These are phyloP conservation scores for Roridomyces roridus DNA, from an alignment of 768 basidiomycete genomes.

Conservation along the genomic window DNA sequence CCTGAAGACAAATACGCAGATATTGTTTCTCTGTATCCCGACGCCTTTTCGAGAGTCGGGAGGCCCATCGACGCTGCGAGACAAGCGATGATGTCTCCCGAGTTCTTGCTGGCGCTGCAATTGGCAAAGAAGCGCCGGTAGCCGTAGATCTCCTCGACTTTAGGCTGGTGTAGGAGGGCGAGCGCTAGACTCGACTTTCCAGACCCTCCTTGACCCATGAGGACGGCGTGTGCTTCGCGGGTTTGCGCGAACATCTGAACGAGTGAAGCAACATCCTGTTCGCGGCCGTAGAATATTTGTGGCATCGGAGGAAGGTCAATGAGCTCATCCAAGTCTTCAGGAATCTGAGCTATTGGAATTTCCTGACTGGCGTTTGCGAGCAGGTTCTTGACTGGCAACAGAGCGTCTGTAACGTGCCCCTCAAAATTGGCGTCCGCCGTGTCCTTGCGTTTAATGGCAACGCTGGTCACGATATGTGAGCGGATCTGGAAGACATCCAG, in stretches of 20 bases:
- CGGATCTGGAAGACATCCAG: slow-evolving; percentile 24
- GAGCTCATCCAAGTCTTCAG: neutral
- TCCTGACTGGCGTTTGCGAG: slow-evolving; percentile 1
- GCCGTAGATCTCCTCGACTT: slow-evolving; percentile 3
- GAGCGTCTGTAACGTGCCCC: neutral
- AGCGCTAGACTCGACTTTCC: slow-evolving; percentile 19
- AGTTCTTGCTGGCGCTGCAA: slow-evolving; percentile 1
- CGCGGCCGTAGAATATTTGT: slow-evolving; percentile 24
- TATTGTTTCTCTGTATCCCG: slow-evolving; percentile 12
- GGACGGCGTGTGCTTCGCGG: slow-evolving; percentile 12
- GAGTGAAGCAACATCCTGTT: slow-evolving; percentile 19
- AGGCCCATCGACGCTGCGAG: slow-evolving; percentile 10
- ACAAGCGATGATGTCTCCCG: slow-evolving; percentile 3
- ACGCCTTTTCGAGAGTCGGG: neutral
- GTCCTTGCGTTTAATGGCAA: slow-evolving; percentile 14
- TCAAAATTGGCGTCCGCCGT: slow-evolving; percentile 15
- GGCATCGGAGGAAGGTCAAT: slow-evolving; percentile 20
- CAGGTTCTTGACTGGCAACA: slow-evolving; percentile 14
- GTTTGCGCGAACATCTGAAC: slow-evolving; percentile 11
- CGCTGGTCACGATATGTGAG: slow-evolving; percentile 13
- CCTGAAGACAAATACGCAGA: slow-evolving; percentile 1
- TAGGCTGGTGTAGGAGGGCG: slow-evolving; percentile 7
- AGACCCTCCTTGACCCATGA: slow-evolving; percentile 19
- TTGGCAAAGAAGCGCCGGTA: slow-evolving; percentile 14
- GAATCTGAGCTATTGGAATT: neutral